Conservation (phyloP, 164 flowering plant species). For the Taxillus chinensis region DNA sequence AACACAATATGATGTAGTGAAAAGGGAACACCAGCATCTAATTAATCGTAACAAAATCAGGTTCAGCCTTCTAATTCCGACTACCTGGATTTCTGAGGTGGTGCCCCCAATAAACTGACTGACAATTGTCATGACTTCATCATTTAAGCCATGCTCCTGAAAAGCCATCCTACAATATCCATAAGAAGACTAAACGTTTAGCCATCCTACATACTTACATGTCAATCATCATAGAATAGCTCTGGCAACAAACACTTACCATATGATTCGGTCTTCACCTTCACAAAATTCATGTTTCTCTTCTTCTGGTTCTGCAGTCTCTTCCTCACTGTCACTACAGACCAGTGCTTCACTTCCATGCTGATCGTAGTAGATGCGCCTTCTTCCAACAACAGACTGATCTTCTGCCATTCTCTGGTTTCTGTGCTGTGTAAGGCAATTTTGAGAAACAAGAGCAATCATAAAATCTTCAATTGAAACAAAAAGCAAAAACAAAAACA, state of each 20-base stretch:
- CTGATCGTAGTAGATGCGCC: constrained; percentile 88
- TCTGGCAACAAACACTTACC: constrained; percentile 31
- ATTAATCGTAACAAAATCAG: neutral
- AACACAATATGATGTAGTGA: neutral
- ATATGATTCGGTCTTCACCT: constrained; percentile 70
- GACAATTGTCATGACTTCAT: constrained; percentile 49
- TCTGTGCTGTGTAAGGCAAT: constrained; percentile 43
- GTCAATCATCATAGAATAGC: no score
- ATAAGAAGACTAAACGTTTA: neutral
- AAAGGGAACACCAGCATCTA: neutral
- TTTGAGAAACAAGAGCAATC: constrained; percentile 20
- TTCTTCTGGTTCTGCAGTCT: constrained; percentile 57
- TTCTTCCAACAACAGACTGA: constrained; percentile 90
- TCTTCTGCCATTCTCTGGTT: constrained; percentile 99
- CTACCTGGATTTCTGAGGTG: constrained; percentile 62
- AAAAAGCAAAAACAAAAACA: neutral
- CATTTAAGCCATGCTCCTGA: constrained; percentile 51
- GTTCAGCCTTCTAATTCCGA: neutral
- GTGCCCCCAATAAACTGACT: constrained; percentile 52
- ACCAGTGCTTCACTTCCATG: constrained; percentile 85
- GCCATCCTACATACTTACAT: no score
- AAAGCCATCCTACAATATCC: constrained; percentile 47
- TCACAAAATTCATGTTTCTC: constrained; percentile 79
- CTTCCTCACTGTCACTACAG: constrained; percentile 98
- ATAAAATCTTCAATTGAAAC: constrained; percentile 9